Base-by-base conservation (phyloP, 495 filamentous ascomycete species). In the Penicillium robsamsonii region DNA sequence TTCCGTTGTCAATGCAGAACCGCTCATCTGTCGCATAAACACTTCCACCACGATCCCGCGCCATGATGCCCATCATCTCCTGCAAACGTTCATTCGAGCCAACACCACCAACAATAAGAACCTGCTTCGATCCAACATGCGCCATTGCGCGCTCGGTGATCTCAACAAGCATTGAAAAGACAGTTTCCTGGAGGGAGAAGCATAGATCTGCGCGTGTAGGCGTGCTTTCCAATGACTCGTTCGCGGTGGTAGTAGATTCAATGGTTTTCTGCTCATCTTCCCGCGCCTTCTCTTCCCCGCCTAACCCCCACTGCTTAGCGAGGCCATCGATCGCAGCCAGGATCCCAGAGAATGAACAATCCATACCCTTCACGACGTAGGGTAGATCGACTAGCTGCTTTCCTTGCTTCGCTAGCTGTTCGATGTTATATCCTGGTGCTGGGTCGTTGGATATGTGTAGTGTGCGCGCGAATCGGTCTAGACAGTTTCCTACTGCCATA, bases 91-190 rank as follows among this genome's bases (percentile, higher is more conserved):
- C 90, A 66, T 98, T 98, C 63, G 89, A 94, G n/a, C 95, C 94
- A 25, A 98, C 94, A n/a, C 94, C 94, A 22, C 94, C 94, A 4
- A 98, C 94, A 55, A 98, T 90, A 41, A 98, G 76, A 10, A 97
- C 94, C 74, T 97, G 89, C 57, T 74, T 84, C 20, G 88, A 90
- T 30, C 91, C 91, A 22, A 96, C 93, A 73, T 98, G 94, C 25
- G 95, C 93, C 94, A 98, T 98, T 4, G 94, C 94, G 27, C 94
- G 85, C 76, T 98, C 94, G 0, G 94, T 98, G 63, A 96, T 98
- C 80, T 98, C 94, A 6, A 98, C 94, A 41, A 98, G 77, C 95
- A 98, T 98, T 1, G 92, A 86, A 68, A 82, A 98, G 11, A 97
- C 83, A 3, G 92, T 97, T 70, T 98, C 94, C 72, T 98, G 94